Evolutionary conservation across 1,284 basidiomycete genomes (phyloP), one percentile per base, ranked within the genome.

Genomic region (Wolfiporia cocos): DNA sequence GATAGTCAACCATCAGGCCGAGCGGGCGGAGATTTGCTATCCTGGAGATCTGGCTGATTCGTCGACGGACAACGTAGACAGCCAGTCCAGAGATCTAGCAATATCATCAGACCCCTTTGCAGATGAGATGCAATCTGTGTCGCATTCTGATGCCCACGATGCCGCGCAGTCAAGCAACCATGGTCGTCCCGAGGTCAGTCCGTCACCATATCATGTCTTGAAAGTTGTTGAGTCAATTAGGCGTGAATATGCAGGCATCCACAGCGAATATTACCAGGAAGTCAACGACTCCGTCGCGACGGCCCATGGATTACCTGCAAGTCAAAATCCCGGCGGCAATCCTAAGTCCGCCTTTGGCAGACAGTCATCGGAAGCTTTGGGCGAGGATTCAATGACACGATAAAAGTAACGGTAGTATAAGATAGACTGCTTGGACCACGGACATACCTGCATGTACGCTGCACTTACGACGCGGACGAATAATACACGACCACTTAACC

Each of bases 251-350:
- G n/a, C n/a, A n/a, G n/a, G n/a, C n/a, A n/a, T n/a, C n/a, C n/a
- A n/a, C n/a, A n/a, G n/a, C n/a, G n/a, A n/a, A n/a, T n/a, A n/a
- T n/a, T n/a, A n/a, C n/a, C n/a, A n/a, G n/a, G n/a, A n/a, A 29
- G 26, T 7, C n/a, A 29, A 29, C 7, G 17, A 11, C 9, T 15
- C 17, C 32, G 32, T 11, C 17, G 6, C 26, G 32, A 29, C 30
- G 30, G 15, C 23, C 39, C 4, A 20, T 34, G 12, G 45, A 53
- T 37, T 49, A 49, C 31, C 23, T 54, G 15, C 48, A 52, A 7
- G 52, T 53, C 24, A 43, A 50, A n/a, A 56, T 56, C 18, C 50
- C 54, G 3, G 41, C 38, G 2, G 42, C 49, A 1, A 21, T 44
- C 11, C 42, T 53, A 35, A 53, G 39, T 26, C 39, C 44, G 15